Evolutionary conservation across 768 basidiomycete genomes (phyloP), one percentile per base, ranked within the genome.

Genomic region (Panaeolus cyanescens): DNA sequence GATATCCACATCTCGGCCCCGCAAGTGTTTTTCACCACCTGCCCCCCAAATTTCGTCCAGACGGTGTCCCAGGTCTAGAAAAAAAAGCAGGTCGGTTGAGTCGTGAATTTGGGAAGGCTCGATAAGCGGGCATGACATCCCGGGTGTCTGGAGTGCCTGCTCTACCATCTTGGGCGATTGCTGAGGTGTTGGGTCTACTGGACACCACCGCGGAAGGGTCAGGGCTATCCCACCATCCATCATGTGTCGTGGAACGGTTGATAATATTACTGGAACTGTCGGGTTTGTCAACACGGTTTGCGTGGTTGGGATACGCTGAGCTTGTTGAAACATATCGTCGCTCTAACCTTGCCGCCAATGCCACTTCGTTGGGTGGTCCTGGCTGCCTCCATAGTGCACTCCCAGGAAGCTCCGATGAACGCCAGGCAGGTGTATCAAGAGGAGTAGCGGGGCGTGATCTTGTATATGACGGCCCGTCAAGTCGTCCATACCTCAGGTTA

Each of bases 381-480:
- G 45, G 45, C 12, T 50, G 45, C n/a, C 45, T 50, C 45, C 45
- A 50, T 13, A 15, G n/a, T n/a, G n/a, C n/a, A 10, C 58, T 59
- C 4, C 73, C 72, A 50, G 74, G 73, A 30, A 78, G 68, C 55
- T 74, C 80, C 36, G 69, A 64, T 5, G 77, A 68, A 30, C 75
- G 69, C 20, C 75, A 74, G 33, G 75, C 74, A 5, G 87, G 84
- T 15, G 86, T 86, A 25, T 77, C 79, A 70, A 82, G 25, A 28
- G 45, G 45, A 25, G 45, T 50, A 28, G 45, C 45, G 4, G 45
- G 45, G 45, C 45, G 45, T 10, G 45, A 50, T 28, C 45, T 22
- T 13, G 45, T 20, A 50, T 50, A 20, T 6, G 45, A 28, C 4
- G 45, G 45, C 15, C 45, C 45, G 30, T 50, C 45, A 5, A 50